A percentile compares a stretch with the other conserved stretches of the same genome.
Conservation (phyloP, 2,329 filamentous ascomycete genomes). For the Pseudogymnoascus sp. region DNA sequence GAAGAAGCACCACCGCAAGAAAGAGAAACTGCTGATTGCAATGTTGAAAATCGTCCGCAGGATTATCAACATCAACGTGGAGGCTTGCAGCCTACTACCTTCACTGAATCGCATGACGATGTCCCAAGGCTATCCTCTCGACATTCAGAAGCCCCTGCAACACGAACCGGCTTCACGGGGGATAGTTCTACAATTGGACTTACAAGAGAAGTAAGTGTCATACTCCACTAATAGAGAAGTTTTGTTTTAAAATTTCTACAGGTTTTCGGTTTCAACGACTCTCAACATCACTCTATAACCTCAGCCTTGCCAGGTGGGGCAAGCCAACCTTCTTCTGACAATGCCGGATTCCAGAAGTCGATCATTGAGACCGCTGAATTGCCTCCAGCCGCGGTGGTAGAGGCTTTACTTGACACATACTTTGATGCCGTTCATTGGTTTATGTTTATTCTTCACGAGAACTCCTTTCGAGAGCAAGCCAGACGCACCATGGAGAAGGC, state of each 20-base stretch:
- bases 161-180: neutral
- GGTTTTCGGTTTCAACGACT: neutral
- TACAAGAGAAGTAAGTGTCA: neutral
- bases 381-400: slow-evolving; percentile 18
- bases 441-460: slow-evolving; percentile 32
- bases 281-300: neutral
- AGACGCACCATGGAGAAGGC: slow-evolving; percentile 11
- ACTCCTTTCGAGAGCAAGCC: slow-evolving; percentile 21
- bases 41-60: neutral
- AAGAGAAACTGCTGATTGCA: neutral
- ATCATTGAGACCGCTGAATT: neutral
- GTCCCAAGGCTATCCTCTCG: neutral
- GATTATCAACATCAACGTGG: neutral
- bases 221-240: neutral
- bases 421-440: slow-evolving; percentile 36
- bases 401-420: slow-evolving; percentile 29
- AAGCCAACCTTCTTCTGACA: neutral
- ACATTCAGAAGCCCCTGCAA: neutral
- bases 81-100: neutral
- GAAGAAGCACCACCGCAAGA: neutral
- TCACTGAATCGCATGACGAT: neutral
- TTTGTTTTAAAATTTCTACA: neutral
- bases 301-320: neutral
- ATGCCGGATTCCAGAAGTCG: neutral
- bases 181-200: neutral